Base-by-base conservation (phyloP, 148 eudicot species). In the Chenopodium quinoa region DNA sequence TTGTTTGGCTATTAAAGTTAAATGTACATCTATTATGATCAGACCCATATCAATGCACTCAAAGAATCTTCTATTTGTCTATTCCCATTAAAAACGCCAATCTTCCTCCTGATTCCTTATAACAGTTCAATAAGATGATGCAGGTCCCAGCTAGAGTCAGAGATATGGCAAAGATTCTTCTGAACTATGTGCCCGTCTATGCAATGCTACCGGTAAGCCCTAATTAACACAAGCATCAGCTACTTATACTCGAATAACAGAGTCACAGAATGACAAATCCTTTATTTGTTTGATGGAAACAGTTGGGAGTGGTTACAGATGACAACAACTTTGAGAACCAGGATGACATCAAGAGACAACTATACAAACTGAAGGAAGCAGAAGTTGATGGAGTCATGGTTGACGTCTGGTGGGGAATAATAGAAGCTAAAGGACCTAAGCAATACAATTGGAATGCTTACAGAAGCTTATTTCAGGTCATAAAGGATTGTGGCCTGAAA, bases 361-460 rank as follows among this genome's bases (percentile, higher is more conserved):
- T 93, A 34, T 87, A 83, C 84, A 48, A 89, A 78, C 89, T 94
- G 46, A 91, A 81, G 78, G 83, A 63, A 37, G 92, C 92, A 34
- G 92, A 85, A 1, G 90, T 91, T 60, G 98, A 93, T 81, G 97
- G 97, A 76, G 88, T 94, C 20, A 94, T 93, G 97, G 87, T 93
- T 58, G 97, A 93, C 79, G 95, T 94, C 20, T 94, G 98, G 98
- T 93, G 98, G 95, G 97, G 98, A 7, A 89, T 93, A 16, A 88
- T 91, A 7, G 97, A 94, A 85, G 79, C 94, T 13, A 83, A 86
- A 83, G 94, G 97, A 20, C 94, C 95, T 14, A 87, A 90, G 79
- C 89, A 86, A 47, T 94, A 94, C 65, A 88, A 90, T 29, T 93
- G 95, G 98, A 86, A 80, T 66, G 93, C 94, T 16, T 94, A 94